Base-by-base conservation (phyloP, 2,329 filamentous ascomycete genomes). In the Cladosporium sp. region DNA sequence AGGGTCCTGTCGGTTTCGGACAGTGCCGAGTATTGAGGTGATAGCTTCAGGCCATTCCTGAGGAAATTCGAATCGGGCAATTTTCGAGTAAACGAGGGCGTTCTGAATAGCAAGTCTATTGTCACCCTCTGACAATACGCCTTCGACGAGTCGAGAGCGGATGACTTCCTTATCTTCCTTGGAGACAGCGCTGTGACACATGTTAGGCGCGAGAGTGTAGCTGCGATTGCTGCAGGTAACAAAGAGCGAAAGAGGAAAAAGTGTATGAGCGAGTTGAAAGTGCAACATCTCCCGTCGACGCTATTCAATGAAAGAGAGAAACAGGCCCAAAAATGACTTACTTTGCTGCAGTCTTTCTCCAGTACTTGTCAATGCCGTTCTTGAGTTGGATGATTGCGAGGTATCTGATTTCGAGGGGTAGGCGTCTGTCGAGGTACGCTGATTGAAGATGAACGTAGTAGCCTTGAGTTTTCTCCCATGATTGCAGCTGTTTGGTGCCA, bases 351-450 rank as follows among this genome's bases (percentile, higher is more conserved):
- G 87, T 88, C 65, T 78, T 89, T 64, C 93, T 81, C 93, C 93
- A 99, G 69, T 90, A 89, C 66, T 86, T 90, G 67, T 97, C 92
- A 69, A 97, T 91, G 50, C 91, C 93, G 68, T 97, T 96, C 68
- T 97, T 97, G 48, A 99, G 78, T 66, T 96, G 88, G 59, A 97
- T 96, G 52, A 97, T 83, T 49, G 92, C 88, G 9, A 96, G 83
- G 63, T 95, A 90, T 54, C 93, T 87, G 47, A 92, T 80, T 62
- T 95, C 85, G 52, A 82, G 71, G 1, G 89, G 87, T 1, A 95
- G 74, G 2, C 83, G 82, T 54, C 83, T 83, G 71, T 96, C 88
- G 56, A 96, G 79, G 66, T 91, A 96, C 30, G 89, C 80, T 59
- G 85, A 80, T 58, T 77, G 74, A 1, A 78, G 66, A 47, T 77